Base-by-base conservation (phyloP, 495 filamentous ascomycete species). In the Podospora appendiculata region DNA sequence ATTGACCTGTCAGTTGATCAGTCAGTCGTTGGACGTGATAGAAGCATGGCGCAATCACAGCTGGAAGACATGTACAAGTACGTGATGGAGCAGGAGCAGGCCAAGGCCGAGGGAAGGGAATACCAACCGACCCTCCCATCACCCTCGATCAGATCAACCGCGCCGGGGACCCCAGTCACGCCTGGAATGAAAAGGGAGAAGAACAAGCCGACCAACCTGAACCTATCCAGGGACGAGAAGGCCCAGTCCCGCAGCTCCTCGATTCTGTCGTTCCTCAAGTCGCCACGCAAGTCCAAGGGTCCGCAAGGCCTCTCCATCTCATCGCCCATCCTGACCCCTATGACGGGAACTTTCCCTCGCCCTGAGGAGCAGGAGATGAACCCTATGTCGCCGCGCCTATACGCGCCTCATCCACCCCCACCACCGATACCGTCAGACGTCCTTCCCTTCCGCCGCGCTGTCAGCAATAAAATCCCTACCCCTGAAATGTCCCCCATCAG, bases 51-150 rank as follows among this genome's bases (percentile, higher is more conserved):
- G 62, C 84, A 91, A 63, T 74, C 80, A 53, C 84, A 95, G 63
- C 83, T 96, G 71, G 89, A 93, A 63, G 83, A 88, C 65, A 81
- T 96, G 59, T 96, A 96, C 64, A 88, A 82, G 46, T 85, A 90
- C 42, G 90, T 95, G 54, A 86, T 95, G 87, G 88, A 88, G 69
- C 86, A 92, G 47, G 89, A 94, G 67, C 84, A 81, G 38, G 80
- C 81, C 45, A 86, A 87, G 44, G 55, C 48, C 16, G 57, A 58
- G n/a, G 64, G 64, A n/a, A 51, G 61, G 32, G 51, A 68, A 71
- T 80, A 48, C 69, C 70, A 51, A 65, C 64, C 64, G 9, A 35
- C 55, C 11, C 45, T 64, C 18, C 66, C 50, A 47, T 62, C 41
- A 32, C 72, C 51, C 56, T 69, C 53, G 51, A 63, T 19, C 61